Base-by-base conservation (phyloP, 129 eudicot genomes). In the Pulicaria dysenterica region DNA sequence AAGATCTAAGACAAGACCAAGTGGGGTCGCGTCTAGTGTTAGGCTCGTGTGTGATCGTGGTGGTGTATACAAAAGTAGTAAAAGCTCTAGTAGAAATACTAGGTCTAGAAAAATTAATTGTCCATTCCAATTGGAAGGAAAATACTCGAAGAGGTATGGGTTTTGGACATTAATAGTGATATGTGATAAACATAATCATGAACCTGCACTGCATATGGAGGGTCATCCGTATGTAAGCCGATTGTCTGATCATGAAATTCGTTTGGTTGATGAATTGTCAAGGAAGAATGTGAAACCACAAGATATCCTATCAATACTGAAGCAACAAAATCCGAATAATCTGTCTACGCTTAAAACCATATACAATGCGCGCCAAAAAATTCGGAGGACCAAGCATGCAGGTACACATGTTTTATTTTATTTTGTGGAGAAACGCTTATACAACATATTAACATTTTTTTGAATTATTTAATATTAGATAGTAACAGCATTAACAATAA, bases 151-250 rank as follows among this genome's bases (percentile, higher is more conserved):
- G 15, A 44, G 5, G 53, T 17, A 62, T 41, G 46, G 54, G 48
- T 37, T 3, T 75, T 75, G 73, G 73, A 55, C 44, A 11, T 44
- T 75, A 55, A 43, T 57, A 51, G 79, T 75, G 40, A 34, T 54
- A 54, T 65, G 73, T 44, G 73, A 75, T 12, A 39, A 63, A 62
- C 71, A 73, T 50, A 73, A 73, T 38, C 71, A 73, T 62, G 63
- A 73, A 51, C 70, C 66, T 75, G 36, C 31, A 10, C 36, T 1
- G 65, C 43, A 64, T 12, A 65, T 75, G 66, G 16, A 65, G 39
- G 65, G 45, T 75, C 79, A 75, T 64, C 73, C 79, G 2, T 75
- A 64, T 64, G 64, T 65, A 75, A 43, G 8, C 43, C 56, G 66
- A 42, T 64, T 75, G 46, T 75, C 73, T 13, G 56, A 47, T 16